A percentile compares a stretch with the other conserved stretches of the same genome.
Evolutionary conservation across 257 asterid species (phyloP).

Genomic region (Solanum virginianum): DNA sequence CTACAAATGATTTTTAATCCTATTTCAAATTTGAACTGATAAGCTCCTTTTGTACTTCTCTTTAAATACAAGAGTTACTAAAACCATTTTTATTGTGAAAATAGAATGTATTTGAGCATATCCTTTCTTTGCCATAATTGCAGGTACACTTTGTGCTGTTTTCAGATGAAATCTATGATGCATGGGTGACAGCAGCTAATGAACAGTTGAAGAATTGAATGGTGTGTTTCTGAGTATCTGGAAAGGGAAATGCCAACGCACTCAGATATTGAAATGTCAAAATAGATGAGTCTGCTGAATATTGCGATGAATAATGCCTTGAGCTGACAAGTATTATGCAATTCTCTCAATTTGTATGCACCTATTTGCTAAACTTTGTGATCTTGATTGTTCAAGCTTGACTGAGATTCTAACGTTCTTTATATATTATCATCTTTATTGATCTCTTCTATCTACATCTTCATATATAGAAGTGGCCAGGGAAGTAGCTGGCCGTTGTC

Average conservation of each 20-base stretch:
- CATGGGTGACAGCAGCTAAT: constrained; percentile 56
- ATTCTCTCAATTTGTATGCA: not conserved
- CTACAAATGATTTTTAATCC: not conserved
- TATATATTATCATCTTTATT: no score
- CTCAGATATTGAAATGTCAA: not conserved
- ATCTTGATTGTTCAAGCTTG: not conserved
- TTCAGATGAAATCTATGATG: constrained; percentile 62
- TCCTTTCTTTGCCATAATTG: not conserved
- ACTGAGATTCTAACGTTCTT: not conserved
- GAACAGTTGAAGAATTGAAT: constrained; percentile 43
- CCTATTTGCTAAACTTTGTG: not conserved
- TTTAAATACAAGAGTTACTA: not conserved
- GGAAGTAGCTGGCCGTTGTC: no score
- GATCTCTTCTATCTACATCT: no score
- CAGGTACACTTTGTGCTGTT: constrained; percentile 93
- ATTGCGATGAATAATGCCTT: not conserved
- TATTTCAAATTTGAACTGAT: not conserved
- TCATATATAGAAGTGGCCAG: no score
- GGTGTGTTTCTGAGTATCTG: not conserved
- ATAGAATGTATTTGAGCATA: not conserved
- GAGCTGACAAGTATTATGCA: not conserved
- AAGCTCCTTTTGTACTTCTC: not conserved
- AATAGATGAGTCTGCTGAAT: not conserved
- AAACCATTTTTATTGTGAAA: not conserved
- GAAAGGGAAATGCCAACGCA: not conserved